phyloP scores from a whole-genome alignment of 257 asterid genomes.

The Coffea eugenioides region DNA sequence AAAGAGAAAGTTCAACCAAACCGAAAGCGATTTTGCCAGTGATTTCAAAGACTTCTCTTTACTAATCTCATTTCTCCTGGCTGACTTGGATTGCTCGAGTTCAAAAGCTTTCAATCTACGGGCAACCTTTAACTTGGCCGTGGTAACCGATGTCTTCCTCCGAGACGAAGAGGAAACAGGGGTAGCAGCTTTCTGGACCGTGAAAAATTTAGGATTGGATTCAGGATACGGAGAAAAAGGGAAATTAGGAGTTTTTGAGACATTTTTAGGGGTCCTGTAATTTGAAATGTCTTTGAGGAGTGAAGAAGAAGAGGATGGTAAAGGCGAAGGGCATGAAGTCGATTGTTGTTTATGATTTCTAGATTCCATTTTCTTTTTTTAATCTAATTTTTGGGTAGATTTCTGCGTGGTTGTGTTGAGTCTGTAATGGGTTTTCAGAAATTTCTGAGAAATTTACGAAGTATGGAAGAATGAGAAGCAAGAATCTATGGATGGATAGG shows the following conservation, averaged over 20 bases:
- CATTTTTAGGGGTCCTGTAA: constrained; percentile 61
- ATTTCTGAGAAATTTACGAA: not conserved
- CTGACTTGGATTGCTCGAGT: constrained; percentile 78
- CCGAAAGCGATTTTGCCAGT: constrained; percentile 71
- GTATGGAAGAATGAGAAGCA: not conserved
- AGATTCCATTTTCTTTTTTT: constrained; percentile 9
- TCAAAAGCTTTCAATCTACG: constrained; percentile 74
- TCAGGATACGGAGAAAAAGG: constrained; percentile 30
- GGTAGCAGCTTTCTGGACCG: constrained; percentile 52
- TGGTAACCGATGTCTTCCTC: constrained; percentile 37
- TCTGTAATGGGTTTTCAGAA: not conserved
- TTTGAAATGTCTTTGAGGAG: constrained; percentile 68
- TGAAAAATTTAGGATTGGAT: constrained; percentile 48
- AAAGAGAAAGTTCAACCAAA: constrained; percentile 87
- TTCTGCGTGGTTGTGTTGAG: not conserved
- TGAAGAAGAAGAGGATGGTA: constrained; percentile 40
- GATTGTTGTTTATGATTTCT: constrained; percentile 10
- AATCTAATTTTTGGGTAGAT: no score
- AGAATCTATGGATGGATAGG: not conserved
- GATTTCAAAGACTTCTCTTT: constrained; percentile 71
- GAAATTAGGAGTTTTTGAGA: constrained; percentile 28
- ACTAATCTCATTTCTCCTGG: constrained; percentile 59
- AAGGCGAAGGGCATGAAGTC: constrained; percentile 33
- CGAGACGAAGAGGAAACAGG: constrained; percentile 48
- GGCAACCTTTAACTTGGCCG: constrained; percentile 58